Base-by-base conservation (phyloP, 2,329 filamentous ascomycete species). In the Bipolaris cookei region DNA sequence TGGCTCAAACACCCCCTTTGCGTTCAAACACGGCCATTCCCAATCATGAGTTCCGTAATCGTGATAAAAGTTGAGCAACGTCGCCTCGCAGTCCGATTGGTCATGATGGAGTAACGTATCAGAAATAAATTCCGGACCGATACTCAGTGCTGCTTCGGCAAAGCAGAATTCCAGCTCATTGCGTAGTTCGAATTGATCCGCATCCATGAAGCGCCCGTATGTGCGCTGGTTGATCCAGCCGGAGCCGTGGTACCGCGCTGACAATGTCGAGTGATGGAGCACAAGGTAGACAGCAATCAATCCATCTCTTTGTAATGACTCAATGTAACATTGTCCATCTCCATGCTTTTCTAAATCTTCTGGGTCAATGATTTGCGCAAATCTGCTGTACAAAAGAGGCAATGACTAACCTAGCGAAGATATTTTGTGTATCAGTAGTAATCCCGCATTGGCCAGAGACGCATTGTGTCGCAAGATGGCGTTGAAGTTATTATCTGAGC, bases 111-210 rank as follows among this genome's bases (percentile, higher is more conserved):
- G 52, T 5, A 76, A 51, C 25, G 63, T 60, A 18, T 69, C 65
- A 0, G 58, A 63, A 14, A 76, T 61, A 50, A 73, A 75, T 0
- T 56, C 41, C 0, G 69, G 69, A 0, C 72, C 72, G 7, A 66
- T 16, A 28, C 59, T 57, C 10, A 75, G 60, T 4, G 62, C 58
- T 0, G 61, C 71, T 62, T 75, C 73, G 0, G 66, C 62, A 37
- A 74, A 74, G 38, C 62, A 66, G 30, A 72, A 69, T 25, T 74
- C 71, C 1, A 75, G 45, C 21, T 73, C 70, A 10, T 61, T 67
- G 32, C 72, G 71, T 5, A 74, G 54, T 1, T 64, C 61, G 4
- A 73, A 35, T 30, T 69, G 67, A 20, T 71, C 68, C 6, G 59
- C 63, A 47, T 71, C 69, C 66, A 73, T 70, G 59, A 66, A 66